phyloP scores from a whole-genome alignment of 2,329 filamentous ascomycete genomes.

The Trichothecium roseum region DNA sequence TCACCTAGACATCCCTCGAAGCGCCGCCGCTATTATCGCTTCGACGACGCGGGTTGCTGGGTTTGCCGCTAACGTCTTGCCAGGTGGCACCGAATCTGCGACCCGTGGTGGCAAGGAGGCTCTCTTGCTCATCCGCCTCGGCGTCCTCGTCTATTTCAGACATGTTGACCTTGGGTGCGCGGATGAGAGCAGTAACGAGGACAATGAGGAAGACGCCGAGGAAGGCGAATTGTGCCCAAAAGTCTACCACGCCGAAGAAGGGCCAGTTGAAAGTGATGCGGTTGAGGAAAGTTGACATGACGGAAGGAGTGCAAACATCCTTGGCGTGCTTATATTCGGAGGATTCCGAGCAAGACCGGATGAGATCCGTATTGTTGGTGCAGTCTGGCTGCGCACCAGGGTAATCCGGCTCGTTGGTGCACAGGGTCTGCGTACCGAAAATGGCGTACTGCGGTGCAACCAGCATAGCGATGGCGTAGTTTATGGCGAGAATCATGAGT shows the following conservation, averaged over 20 bases:
- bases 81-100: slow-evolving; percentile 76
- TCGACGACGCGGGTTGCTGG: slow-evolving; percentile 4
- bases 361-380: slow-evolving; percentile 54
- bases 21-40: slow-evolving; percentile 8
- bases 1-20: slow-evolving; percentile 2
- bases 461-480: slow-evolving; percentile 86
- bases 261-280: slow-evolving; percentile 89
- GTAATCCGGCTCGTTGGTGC: slow-evolving; percentile 56
- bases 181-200: slow-evolving; percentile 69
- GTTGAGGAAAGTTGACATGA: slow-evolving; percentile 89
- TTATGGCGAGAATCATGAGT: slow-evolving; percentile 79
- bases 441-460: slow-evolving; percentile 93
- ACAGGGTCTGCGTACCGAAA: slow-evolving; percentile 91
- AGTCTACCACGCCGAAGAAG: slow-evolving; percentile 84
- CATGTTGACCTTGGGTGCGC: slow-evolving; percentile 67
- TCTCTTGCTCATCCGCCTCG: slow-evolving; percentile 88
- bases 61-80: slow-evolving; percentile 67
- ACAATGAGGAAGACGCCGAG: slow-evolving; percentile 74
- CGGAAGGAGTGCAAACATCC: slow-evolving; percentile 79
- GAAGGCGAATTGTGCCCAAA: slow-evolving; percentile 95
- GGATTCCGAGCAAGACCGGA: slow-evolving; percentile 74
- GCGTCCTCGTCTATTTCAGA: slow-evolving; percentile 78
- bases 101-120: slow-evolving; percentile 73
- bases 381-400: slow-evolving; percentile 67
- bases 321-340: slow-evolving; percentile 60